Conservation (phyloP, 768 basidiomycete species). For the Hebeloma cylindrosporum region DNA sequence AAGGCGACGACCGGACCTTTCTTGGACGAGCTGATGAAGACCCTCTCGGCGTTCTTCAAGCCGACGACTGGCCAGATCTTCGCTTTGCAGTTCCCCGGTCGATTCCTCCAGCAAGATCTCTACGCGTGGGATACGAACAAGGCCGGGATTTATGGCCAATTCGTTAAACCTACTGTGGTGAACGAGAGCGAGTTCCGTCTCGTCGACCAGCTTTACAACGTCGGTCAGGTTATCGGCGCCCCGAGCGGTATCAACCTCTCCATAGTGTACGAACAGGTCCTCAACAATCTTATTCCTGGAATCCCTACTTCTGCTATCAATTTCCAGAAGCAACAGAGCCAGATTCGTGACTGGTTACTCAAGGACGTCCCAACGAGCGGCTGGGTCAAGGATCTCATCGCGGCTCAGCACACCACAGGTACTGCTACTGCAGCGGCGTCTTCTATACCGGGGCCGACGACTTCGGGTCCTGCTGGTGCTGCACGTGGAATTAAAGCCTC, state of each 20-base stretch:
- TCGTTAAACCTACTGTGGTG: constrained; percentile 27
- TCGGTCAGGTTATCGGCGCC: constrained; percentile 21
- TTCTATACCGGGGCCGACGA: no score
- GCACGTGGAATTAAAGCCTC: no score
- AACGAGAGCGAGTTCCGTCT: constrained; percentile 30
- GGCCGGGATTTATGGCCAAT: constrained; percentile 29
- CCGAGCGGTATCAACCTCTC: constrained; percentile 27
- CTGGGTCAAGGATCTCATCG: constrained; percentile 23
- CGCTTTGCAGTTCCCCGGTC: constrained; percentile 29
- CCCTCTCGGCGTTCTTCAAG: constrained; percentile 21
- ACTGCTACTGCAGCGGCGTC: not conserved
- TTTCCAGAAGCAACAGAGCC: constrained; percentile 22
- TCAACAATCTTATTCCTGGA: constrained; percentile 28
- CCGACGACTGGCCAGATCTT: constrained; percentile 26
- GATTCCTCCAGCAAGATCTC: constrained; percentile 21
- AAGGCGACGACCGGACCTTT: constrained; percentile 11
- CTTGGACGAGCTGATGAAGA: constrained; percentile 16
- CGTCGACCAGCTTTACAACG: constrained; percentile 28
- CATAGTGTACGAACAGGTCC: constrained; percentile 25
- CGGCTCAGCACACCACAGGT: constrained; percentile 11
- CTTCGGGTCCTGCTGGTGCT: no score
- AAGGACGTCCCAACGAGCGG: constrained; percentile 21
- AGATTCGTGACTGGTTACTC: constrained; percentile 29
- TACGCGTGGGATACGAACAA: constrained; percentile 27
- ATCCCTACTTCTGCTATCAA: constrained; percentile 10